Percentiles rank a stretch among this genome's conserved stretches.
phyloP scores from a whole-genome alignment of 805 yeast species.

The Jamesozyma hellenica region DNA sequence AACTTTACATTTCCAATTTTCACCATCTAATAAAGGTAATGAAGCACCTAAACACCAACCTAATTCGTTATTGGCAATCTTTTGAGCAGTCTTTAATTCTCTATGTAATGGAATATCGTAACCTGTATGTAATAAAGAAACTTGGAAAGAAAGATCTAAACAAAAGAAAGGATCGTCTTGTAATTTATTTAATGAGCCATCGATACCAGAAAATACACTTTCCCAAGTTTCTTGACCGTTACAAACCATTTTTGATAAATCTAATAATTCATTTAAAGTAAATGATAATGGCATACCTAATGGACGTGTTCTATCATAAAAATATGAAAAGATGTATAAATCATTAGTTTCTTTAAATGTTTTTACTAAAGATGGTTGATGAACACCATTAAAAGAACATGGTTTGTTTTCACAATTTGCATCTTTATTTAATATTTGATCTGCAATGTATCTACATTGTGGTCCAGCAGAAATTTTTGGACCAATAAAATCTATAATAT shows the following conservation, averaged over 20 bases:
- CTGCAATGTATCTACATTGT: slow-evolving; percentile 83
- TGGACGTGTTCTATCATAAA: slow-evolving; percentile 89
- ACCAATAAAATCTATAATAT: slow-evolving; percentile 55
- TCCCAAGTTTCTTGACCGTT: slow-evolving; percentile 72
- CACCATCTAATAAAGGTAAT: slow-evolving; percentile 67
- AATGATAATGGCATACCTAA: slow-evolving; percentile 90
- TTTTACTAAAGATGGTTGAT: slow-evolving; percentile 82
- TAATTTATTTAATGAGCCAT: slow-evolving; percentile 56
- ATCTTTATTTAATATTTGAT: slow-evolving; percentile 73
- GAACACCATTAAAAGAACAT: slow-evolving; percentile 94
- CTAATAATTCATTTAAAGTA: slow-evolving; percentile 73
- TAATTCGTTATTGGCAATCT: slow-evolving; percentile 76
- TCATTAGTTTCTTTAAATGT: slow-evolving; percentile 68
- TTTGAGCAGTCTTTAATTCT: slow-evolving; percentile 87
- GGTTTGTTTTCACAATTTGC: slow-evolving; percentile 63
- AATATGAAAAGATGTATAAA: slow-evolving; percentile 84
- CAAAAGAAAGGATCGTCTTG: slow-evolving; percentile 88
- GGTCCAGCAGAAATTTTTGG: slow-evolving; percentile 56
- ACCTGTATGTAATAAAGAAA: slow-evolving; percentile 86
- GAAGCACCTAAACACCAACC: slow-evolving; percentile 99
- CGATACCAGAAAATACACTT: slow-evolving; percentile 51
- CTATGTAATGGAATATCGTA: slow-evolving; percentile 86
- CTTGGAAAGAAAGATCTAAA: slow-evolving; percentile 81
- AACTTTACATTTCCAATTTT: slow-evolving; percentile 58
- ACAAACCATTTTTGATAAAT: slow-evolving; percentile 76